Percentiles rank a stretch among this genome's conserved stretches.
These are phyloP conservation scores for Saccharomyces pastorianus DNA, from an alignment of 1,139 yeast species.

Conservation along the genomic window DNA sequence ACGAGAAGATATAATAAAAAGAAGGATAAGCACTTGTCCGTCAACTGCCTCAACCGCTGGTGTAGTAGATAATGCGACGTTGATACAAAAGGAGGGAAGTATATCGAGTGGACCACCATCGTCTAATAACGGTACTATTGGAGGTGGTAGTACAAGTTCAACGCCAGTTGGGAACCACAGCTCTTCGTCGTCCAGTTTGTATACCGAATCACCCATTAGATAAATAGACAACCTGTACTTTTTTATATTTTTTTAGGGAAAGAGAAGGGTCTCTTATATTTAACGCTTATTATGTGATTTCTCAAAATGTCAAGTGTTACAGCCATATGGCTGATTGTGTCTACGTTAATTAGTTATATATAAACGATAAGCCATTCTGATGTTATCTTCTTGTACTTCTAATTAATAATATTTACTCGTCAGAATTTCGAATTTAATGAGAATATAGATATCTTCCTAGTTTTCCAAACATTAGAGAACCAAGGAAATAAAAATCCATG, in stretches of 20 bases:
- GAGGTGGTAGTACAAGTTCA: not conserved
- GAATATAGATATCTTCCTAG: conserved; percentile 45
- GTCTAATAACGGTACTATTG: not conserved
- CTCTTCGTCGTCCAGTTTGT: not conserved
- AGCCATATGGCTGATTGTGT: not conserved
- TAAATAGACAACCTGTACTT: not conserved
- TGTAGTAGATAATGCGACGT: not conserved
- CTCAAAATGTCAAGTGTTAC: not conserved
- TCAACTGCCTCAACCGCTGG: conserved; percentile 17
- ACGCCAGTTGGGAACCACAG: not conserved
- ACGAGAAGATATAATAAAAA: conserved; percentile 29
- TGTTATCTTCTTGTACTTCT: not conserved
- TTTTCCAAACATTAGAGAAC: conserved; percentile 62
- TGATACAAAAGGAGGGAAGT: conserved; percentile 25
- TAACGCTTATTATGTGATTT: not conserved
- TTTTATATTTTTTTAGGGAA: not conserved
- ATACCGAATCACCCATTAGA: not conserved
- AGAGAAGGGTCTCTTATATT: not conserved
- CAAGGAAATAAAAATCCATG: conserved; percentile 52
- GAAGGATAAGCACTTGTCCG: conserved; percentile 31
- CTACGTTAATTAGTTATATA: not conserved
- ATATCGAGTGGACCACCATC: conserved; percentile 33
- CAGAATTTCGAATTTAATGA: conserved; percentile 12
- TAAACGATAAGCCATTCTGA: not conserved
- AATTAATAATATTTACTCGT: not conserved